These are phyloP conservation scores for Penstemon newberryi DNA, from an alignment of 257 asterid species.

Conservation along the genomic window DNA sequence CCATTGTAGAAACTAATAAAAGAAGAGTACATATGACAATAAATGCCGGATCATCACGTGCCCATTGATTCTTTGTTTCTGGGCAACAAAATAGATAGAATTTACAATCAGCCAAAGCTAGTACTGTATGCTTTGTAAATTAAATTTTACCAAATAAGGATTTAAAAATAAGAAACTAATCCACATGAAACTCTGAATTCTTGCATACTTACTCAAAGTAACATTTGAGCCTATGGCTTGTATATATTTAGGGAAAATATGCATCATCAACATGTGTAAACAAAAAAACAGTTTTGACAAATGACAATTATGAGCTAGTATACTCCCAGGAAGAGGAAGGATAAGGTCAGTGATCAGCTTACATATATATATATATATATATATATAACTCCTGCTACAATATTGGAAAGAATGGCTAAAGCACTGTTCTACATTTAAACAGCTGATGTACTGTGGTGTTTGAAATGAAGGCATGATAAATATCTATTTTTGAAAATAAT, in stretches of 20 bases:
- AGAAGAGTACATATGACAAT: slow-evolving; percentile 89
- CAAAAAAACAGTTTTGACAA: background rate
- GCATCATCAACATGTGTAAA: background rate
- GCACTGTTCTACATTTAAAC: background rate
- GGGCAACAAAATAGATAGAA: slow-evolving; percentile 33
- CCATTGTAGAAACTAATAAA: slow-evolving; percentile 66
- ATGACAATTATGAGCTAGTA: background rate
- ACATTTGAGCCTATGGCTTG: background rate
- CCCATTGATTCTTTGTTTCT: slow-evolving; percentile 99
- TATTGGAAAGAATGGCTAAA: background rate
- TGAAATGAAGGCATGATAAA: background rate
- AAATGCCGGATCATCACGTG: slow-evolving; percentile 99
- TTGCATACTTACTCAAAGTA: slow-evolving; percentile 8
- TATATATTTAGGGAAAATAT: background rate
- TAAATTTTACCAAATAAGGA: background rate
- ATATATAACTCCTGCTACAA: background rate
- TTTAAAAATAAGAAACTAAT: slow-evolving; percentile 22
- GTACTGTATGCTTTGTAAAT: no score
- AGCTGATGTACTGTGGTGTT: slow-evolving; percentile 5
- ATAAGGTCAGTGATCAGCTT: background rate
- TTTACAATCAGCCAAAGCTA: slow-evolving; percentile 21
- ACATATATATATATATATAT: background rate
- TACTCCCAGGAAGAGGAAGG: background rate
- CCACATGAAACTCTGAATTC: background rate
- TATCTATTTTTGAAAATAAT: background rate